A percentile compares a stretch with the other conserved stretches of the same genome.
Evolutionary conservation across 352 stramenopile species (phyloP).

Genomic region (Pythium plurisporium): DNA sequence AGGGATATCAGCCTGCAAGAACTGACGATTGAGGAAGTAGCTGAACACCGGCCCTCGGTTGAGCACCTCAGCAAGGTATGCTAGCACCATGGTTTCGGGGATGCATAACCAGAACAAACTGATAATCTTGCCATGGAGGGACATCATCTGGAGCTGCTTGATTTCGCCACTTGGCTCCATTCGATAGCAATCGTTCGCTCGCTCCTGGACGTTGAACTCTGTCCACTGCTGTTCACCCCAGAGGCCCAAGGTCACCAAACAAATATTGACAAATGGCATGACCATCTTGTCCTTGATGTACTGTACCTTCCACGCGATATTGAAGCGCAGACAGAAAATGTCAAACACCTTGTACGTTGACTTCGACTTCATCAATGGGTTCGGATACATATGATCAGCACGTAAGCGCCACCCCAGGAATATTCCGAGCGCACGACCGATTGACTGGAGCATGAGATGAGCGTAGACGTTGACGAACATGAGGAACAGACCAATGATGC

Average conservation of each 20-base stretch:
- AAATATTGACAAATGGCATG: constrained; percentile 44
- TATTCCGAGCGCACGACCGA: constrained; percentile 31
- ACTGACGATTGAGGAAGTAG: constrained; percentile 60
- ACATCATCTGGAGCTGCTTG: constrained; percentile 73
- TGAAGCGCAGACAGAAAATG: constrained; percentile 50
- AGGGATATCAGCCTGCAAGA: constrained; percentile 51
- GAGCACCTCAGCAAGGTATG: constrained; percentile 49
- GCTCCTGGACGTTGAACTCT: constrained; percentile 54
- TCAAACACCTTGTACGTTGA: constrained; percentile 33
- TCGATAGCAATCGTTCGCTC: constrained; percentile 47
- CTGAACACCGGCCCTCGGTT: constrained; percentile 53
- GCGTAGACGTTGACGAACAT: constrained; percentile 54
- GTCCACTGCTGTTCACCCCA: constrained; percentile 48
- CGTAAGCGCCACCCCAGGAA: constrained; percentile 36
- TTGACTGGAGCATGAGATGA: constrained; percentile 47
- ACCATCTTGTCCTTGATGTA: constrained; percentile 60
- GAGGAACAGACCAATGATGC: constrained; percentile 29
- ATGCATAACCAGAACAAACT: constrained; percentile 62
- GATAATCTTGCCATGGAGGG: constrained; percentile 56
- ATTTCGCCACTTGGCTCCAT: constrained; percentile 53
- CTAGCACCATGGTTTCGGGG: constrained; percentile 37
- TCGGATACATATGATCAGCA: constrained; percentile 44
- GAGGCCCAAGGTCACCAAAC: constrained; percentile 37
- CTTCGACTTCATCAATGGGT: constrained; percentile 19
- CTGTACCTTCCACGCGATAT: constrained; percentile 48